Percentiles rank a stretch among this genome's conserved stretches.
phyloP scores from a whole-genome alignment of 176 grass and related monocot species.

The Olyra latifolia region DNA sequence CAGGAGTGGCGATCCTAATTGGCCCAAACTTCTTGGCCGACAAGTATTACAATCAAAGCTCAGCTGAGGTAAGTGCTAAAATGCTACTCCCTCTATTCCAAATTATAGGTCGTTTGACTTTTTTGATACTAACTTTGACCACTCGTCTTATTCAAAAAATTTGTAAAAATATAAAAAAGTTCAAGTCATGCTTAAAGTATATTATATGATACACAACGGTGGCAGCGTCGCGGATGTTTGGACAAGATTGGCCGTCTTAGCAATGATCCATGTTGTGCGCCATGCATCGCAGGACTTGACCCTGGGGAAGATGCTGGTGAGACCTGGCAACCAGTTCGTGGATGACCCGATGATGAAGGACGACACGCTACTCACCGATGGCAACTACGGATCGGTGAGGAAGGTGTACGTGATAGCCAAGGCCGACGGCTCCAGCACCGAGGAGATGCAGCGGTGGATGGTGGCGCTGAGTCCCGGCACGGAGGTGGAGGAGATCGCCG shows the following conservation, averaged over 20 bases:
- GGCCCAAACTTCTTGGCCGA: slow-evolving; percentile 35
- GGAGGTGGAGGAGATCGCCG: slow-evolving; percentile 37
- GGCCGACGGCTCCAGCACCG: slow-evolving; percentile 31
- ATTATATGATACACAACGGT: no score
- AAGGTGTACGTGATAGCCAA: slow-evolving; percentile 43
- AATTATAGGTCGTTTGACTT: no score
- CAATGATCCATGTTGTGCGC: background rate
- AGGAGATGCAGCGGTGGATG: slow-evolving; percentile 57
- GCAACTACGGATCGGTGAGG: slow-evolving; percentile 37
- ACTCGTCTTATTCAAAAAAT: no score
- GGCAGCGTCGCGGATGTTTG: no score
- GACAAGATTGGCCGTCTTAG: background rate
- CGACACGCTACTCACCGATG: slow-evolving; percentile 5
- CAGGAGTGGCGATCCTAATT: slow-evolving; percentile 11
- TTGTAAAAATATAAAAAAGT: no score
- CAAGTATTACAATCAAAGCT: slow-evolving; percentile 40
- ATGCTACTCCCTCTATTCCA: no score
- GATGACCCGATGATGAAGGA: slow-evolving; percentile 33
- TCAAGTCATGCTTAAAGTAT: no score
- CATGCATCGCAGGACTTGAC: slow-evolving; percentile 26
- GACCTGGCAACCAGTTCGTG: slow-evolving; percentile 1
- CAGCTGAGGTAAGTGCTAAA: slow-evolving; percentile 1
- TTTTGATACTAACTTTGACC: no score
- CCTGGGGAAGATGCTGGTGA: background rate
- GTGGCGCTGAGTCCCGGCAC: slow-evolving; percentile 23